Conservation (phyloP, 169 alveolate genomes). For the Plasmodium vivax region DNA sequence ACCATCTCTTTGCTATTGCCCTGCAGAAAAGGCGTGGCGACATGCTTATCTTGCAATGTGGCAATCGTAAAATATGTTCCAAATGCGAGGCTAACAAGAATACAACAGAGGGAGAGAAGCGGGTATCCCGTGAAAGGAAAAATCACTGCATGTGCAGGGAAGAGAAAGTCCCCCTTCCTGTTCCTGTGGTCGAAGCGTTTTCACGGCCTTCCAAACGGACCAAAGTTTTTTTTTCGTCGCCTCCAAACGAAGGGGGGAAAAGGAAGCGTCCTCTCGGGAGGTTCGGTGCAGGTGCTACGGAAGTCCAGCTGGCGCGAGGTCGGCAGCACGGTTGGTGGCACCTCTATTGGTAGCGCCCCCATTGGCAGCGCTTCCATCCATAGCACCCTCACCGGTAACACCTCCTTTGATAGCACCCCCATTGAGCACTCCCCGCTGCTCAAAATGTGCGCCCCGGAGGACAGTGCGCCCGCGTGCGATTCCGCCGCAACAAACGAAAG, state of each 20-base stretch:
- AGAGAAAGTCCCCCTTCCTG: not conserved
- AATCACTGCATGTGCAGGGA: not conserved
- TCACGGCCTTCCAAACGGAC: not conserved
- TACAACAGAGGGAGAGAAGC: not conserved
- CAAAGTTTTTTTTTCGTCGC: not conserved
- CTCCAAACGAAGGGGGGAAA: not conserved
- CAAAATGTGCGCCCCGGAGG: not conserved
- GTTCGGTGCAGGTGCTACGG: not conserved
- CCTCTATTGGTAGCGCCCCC: not conserved
- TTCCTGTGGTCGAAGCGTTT: not conserved
- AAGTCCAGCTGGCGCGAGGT: not conserved
- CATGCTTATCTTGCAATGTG: slow-evolving; percentile 13
- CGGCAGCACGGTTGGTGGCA: not conserved
- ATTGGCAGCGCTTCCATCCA: not conserved
- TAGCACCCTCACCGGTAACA: not conserved
- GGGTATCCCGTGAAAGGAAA: not conserved
- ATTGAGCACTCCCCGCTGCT: not conserved
- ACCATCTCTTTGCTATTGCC: not conserved
- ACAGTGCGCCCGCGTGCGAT: not conserved
- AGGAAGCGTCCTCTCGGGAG: not conserved
- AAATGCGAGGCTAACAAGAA: slow-evolving; percentile 7
- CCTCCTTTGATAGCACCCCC: not conserved
- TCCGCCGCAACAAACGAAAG: not conserved
- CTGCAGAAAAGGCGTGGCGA: slow-evolving; percentile 19
- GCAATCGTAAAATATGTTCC: slow-evolving; percentile 2